Evolutionary conservation across 257 asterid genomes (phyloP), one percentile per base, ranked within the genome.

Genomic region (Verbena officinalis): DNA sequence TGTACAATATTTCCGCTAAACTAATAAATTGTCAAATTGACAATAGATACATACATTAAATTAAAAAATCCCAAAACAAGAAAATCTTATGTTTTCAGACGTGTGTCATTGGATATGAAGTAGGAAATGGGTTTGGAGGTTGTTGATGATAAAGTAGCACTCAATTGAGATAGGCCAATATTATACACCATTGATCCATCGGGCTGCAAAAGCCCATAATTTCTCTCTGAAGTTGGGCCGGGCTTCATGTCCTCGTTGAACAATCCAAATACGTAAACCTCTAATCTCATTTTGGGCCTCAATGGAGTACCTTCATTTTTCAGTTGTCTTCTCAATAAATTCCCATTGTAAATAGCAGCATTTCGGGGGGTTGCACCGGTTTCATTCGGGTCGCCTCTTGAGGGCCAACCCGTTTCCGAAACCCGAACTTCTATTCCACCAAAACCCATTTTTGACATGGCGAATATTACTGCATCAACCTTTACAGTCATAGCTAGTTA

Each of bases 321-420:
- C 65, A 72, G 36, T 27, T 85, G 96, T 63, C 91, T 76, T 43
- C 87, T 80, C 77, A 90, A 23, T 65, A 90, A 49, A 69, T 90
- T 87, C 60, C 95, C 62, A 53, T 90, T 90, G 38, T 87, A 87
- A 8, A 73, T 16, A 1, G 84, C 89, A 1, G 97, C 97, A 14
- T 86, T 89, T 30, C 70, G 64, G 4, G 73, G 5, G 0, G 93
- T 67, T 0, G 93, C 84, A 0, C 90, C 96, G 1, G 63, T 63
- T 54, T 89, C 96, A 43, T 62, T 42, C 0, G 73, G 39, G 17
- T 86, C 93, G 0, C 96, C 96, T 9, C 65, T 73, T 3, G 91
- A 84, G 0, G 96, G 93, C 95, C 93, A 89, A n/a, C 96, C 95
- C 0, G 95, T 89, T 66, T 89, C 95, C 3, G 95, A 82, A 21